These are phyloP conservation scores for Alternaria infectoria DNA, from an alignment of 2,329 filamentous ascomycete genomes.

Conservation along the genomic window DNA sequence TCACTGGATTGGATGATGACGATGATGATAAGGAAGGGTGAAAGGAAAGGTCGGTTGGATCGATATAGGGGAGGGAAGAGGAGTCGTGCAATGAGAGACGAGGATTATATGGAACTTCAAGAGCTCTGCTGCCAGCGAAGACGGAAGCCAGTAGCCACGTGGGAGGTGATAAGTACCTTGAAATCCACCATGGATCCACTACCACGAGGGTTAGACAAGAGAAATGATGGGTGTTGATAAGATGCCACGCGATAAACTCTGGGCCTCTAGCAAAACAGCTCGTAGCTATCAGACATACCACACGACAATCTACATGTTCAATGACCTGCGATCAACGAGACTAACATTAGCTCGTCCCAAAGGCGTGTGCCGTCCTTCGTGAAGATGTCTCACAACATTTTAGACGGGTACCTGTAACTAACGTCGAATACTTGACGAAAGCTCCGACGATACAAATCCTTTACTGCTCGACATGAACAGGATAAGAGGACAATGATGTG, in stretches of 20 bases:
- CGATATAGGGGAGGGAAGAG: not conserved
- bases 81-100: not conserved
- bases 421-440: not conserved
- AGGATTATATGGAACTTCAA: not conserved
- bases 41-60: not conserved
- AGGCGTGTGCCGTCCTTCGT: not conserved
- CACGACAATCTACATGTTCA: not conserved
- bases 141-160: not conserved
- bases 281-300: not conserved
- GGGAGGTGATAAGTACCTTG: not conserved
- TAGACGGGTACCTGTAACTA: fast-evolving
- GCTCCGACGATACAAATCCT: no score
- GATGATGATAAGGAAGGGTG: not conserved
- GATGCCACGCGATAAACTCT: not conserved
- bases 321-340: not conserved
- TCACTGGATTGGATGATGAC: not conserved
- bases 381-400: fast-evolving
- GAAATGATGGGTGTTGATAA: not conserved
- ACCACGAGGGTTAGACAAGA: not conserved
- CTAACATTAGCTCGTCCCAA: not conserved
- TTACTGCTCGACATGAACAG: not conserved
- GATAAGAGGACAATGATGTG: not conserved
- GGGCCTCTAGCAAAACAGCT: not conserved
- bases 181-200: not conserved
- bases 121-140: not conserved